A percentile compares a stretch with the other conserved stretches of the same genome.
phyloP scores from a whole-genome alignment of 202 grass and related monocot species.

The Elaeis oleifera region DNA sequence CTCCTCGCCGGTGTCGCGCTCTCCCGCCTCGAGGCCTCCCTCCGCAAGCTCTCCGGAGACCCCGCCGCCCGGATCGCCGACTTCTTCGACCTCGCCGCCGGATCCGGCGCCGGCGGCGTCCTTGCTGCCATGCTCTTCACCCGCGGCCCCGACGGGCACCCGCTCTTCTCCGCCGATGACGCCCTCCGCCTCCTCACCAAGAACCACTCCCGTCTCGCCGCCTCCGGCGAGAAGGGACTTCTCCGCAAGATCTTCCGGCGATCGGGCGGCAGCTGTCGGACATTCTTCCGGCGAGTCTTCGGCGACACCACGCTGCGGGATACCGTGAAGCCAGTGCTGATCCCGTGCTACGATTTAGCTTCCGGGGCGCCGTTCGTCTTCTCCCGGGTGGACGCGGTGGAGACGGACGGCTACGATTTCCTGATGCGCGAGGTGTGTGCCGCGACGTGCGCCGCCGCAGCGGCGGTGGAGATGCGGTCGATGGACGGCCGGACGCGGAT shows the following conservation, averaged over 20 bases:
- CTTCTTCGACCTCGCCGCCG: slow-evolving; percentile 15
- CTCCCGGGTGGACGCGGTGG: slow-evolving; percentile 16
- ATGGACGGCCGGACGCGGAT: slow-evolving; percentile 2
- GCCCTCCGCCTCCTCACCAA: slow-evolving; percentile 7
- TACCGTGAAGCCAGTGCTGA: slow-evolving; percentile 9
- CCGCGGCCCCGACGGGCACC: slow-evolving; percentile 1
- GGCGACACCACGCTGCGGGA: slow-evolving; percentile 4
- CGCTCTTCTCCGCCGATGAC: background rate
- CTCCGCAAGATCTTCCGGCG: background rate
- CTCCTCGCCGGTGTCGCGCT: background rate
- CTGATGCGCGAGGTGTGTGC: slow-evolving; percentile 12
- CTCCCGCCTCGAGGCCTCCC: background rate
- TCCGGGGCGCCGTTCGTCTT: slow-evolving; percentile 10
- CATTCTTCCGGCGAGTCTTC: slow-evolving; percentile 2
- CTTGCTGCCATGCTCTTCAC: slow-evolving; percentile 12
- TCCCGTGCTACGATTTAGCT: slow-evolving; percentile 14
- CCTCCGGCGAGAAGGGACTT: background rate
- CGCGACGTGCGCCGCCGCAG: background rate
- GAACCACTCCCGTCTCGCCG: background rate
- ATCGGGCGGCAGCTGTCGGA: background rate
- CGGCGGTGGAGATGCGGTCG: slow-evolving; percentile 3
- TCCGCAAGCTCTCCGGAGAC: background rate
- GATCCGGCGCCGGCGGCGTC: slow-evolving; percentile 10
- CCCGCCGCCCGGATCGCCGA: slow-evolving; percentile 1
- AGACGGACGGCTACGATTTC: slow-evolving; percentile 10